Percentiles rank a stretch among this genome's conserved stretches.
These are phyloP conservation scores for Erodium maritimum DNA, from an alignment of 345 rosid species.

Conservation along the genomic window DNA sequence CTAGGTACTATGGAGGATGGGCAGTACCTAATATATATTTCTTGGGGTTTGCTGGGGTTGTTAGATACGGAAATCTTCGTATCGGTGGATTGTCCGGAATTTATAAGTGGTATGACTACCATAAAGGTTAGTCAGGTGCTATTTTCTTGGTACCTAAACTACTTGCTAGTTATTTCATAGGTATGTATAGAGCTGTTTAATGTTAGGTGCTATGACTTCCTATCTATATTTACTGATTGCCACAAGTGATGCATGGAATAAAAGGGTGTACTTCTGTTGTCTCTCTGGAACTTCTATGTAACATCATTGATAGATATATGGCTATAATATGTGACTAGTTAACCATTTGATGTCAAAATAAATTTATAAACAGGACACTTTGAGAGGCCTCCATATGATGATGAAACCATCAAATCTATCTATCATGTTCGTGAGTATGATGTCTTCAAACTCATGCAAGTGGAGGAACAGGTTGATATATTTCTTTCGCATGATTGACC, in stretches of 20 bases:
- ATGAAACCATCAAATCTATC: slow-evolving; percentile 49
- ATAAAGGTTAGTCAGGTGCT: slow-evolving; percentile 30
- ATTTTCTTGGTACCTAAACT: too few relatives aligned
- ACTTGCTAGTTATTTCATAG: too few relatives aligned
- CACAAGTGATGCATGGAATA: too few relatives aligned
- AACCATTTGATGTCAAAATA: neutral
- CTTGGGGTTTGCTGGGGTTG: slow-evolving; percentile 71
- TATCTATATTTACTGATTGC: too few relatives aligned
- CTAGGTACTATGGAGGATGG: slow-evolving; percentile 96
- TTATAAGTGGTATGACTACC: slow-evolving; percentile 49
- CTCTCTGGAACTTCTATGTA: too few relatives aligned
- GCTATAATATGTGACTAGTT: neutral
- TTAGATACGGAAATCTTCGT: slow-evolving; percentile 71
- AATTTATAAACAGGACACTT: slow-evolving; percentile 46
- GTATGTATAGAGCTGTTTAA: too few relatives aligned
- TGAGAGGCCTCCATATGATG: slow-evolving; percentile 80
- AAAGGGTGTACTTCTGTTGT: too few relatives aligned
- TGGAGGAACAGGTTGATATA: slow-evolving; percentile 68
- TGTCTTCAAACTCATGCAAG: slow-evolving; percentile 77
- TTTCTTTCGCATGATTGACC: slow-evolving; percentile 99
- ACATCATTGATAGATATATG: neutral
- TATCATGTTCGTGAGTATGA: slow-evolving; percentile 93
- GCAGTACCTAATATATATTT: slow-evolving; percentile 78
- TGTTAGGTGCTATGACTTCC: too few relatives aligned
- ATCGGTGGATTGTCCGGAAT: slow-evolving; percentile 93